Evolutionary conservation across 2,329 filamentous ascomycete genomes (phyloP), one percentile per base, ranked within the genome.

Genomic region (Cordyceps pruinosa): DNA sequence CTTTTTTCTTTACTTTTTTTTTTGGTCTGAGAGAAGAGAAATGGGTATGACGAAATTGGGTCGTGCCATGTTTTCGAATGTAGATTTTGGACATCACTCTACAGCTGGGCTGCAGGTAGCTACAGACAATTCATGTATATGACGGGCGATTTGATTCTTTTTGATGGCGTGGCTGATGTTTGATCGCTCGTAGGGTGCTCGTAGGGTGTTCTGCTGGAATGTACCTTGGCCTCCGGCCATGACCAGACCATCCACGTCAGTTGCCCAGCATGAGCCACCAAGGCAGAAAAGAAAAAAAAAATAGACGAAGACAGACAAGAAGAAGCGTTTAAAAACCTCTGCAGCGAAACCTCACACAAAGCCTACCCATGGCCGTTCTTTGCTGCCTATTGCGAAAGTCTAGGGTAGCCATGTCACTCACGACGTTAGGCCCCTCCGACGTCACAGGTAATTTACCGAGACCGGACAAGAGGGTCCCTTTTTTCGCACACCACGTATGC

Each of bases 401-500:
- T 23, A 41, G 37, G 37, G 37, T 41, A 41, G 17, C 21, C 17
- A 6, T 32, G 6, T 12, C 12, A 32, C 30, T 6, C 30, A 21
- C n/a, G 3, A 32, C 21, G 28, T 34, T 5, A 44, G 8, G 15
- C 34, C 34, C 34, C 4, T 35, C 19, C 39, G 28, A 47, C 45
- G 45, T 47, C 45, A 47, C 17, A 23, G 6, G 9, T 13, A 42
- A 42, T 15, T 42, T 25, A 25, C 37, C 6, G 37, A 41, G 30
- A 32, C 6, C 12, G 30, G 30, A 12, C n/a, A n/a, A 41, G 25
- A 46, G 30, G 47, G 32, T 10, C 12, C 19, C 30, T 35, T 17
- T 3, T 17, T 48, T 21, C 23, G 34, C 35, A 51, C 39, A 46
- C 52, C 52, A 55, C 51, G 44, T 55, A 55, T 55, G 52, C 52